Percentiles rank a stretch among this genome's conserved stretches.
Evolutionary conservation across 2,329 filamentous ascomycete genomes (phyloP).

Genomic region (Cladorrhinum sp.): DNA sequence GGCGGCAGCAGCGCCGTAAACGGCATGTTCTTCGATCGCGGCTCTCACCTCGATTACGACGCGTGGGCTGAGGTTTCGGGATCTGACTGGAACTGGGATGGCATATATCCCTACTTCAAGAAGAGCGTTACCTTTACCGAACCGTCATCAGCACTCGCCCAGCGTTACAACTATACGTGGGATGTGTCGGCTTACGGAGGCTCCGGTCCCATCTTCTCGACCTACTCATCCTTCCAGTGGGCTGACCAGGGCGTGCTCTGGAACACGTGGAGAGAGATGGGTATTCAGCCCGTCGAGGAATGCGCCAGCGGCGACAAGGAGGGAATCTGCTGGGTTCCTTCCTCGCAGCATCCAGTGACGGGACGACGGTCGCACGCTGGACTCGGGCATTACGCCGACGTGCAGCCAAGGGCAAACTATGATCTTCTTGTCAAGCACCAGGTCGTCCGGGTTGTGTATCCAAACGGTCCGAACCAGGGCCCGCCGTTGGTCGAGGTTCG

Average conservation of each 20-base stretch:
- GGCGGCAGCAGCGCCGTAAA: conserved; percentile 39
- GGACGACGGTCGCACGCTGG: conserved; percentile 31
- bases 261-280: conserved; percentile 26
- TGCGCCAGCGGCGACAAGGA: conserved; percentile 33
- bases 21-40: conserved; percentile 39
- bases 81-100: conserved; percentile 36
- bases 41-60: conserved; percentile 35
- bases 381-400: conserved; percentile 31
- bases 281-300: conserved; percentile 23
- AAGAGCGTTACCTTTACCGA: conserved; percentile 37
- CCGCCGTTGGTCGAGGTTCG: conserved; percentile 21
- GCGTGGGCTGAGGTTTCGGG: conserved; percentile 30
- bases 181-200: conserved; percentile 29
- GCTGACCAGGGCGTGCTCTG: conserved; percentile 26
- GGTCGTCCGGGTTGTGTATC: conserved; percentile 25
- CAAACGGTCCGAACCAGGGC: conserved; percentile 8
- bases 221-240: conserved; percentile 35
- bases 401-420: conserved; percentile 24
- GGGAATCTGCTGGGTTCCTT: conserved; percentile 33
- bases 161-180: conserved; percentile 26
- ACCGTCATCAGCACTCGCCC: conserved; percentile 19
- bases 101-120: conserved; percentile 36
- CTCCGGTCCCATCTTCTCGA: conserved; percentile 32
- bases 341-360: conserved; percentile 31
- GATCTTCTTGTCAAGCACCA: conserved; percentile 30